Conservation (phyloP, 305 asterid genomes). For the Stenogyne calaminthoides region DNA sequence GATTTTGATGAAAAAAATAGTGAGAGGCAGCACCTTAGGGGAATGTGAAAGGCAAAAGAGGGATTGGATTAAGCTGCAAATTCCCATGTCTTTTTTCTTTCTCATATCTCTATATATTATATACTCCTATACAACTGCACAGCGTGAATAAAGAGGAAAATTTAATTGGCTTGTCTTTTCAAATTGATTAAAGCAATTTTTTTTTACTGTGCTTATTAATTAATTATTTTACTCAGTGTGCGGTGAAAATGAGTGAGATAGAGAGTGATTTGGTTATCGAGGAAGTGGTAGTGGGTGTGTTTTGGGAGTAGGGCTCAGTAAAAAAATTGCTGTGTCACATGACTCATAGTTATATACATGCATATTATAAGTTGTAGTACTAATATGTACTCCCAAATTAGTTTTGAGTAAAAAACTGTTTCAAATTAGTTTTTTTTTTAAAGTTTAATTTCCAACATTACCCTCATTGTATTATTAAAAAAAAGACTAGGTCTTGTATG, state of each 20-base stretch:
- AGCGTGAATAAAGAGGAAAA: slow-evolving; percentile 34
- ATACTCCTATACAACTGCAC: slow-evolving; percentile 22
- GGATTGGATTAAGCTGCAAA: slow-evolving; percentile 42
- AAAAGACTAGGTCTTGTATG: too few species aligned
- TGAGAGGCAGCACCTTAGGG: slow-evolving; percentile 54
- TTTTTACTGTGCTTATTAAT: slow-evolving; percentile 23
- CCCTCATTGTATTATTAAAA: too few species aligned
- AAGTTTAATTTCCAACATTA: too few species aligned
- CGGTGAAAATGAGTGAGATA: slow-evolving; percentile 39
- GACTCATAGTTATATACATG: slow-evolving; percentile 20
- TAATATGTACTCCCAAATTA: too few species aligned
- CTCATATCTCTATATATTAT: slow-evolving; percentile 5
- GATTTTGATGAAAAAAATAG: slow-evolving; percentile 42
- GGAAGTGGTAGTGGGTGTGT: slow-evolving; percentile 59
- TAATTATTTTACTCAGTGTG: slow-evolving; percentile 17
- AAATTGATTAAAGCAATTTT: slow-evolving; percentile 8
- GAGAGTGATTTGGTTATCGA: slow-evolving; percentile 53
- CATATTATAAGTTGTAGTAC: too few species aligned
- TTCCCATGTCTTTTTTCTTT: slow-evolving; percentile 38
- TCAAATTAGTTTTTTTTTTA: too few species aligned
- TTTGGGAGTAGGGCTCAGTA: slow-evolving; percentile 69
- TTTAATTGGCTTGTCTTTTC: slow-evolving; percentile 27
- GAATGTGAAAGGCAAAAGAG: slow-evolving; percentile 57
- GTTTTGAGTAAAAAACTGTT: too few species aligned
- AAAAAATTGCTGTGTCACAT: slow-evolving; percentile 45